These are phyloP conservation scores for Pythium vanterpoolii DNA, from an alignment of 352 stramenopile genomes.

Conservation along the genomic window DNA sequence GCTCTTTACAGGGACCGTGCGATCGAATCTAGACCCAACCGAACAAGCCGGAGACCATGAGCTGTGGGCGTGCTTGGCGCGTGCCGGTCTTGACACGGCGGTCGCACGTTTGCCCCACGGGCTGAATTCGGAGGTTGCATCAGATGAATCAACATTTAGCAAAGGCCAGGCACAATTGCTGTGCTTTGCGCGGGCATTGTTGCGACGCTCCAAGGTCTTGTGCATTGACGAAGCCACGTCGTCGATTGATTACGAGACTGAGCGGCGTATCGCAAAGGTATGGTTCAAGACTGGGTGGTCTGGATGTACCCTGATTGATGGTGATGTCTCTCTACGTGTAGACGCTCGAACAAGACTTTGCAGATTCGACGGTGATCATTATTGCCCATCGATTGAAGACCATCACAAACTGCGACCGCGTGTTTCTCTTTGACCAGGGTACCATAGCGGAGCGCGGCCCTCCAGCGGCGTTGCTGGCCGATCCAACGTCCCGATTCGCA, in stretches of 20 bases:
- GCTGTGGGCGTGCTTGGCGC: conserved; percentile 54
- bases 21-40: conserved; percentile 82
- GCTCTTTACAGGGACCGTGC: conserved; percentile 79
- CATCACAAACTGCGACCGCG: conserved; percentile 92
- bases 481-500: conserved; percentile 44
- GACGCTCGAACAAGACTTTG: conserved; percentile 92
- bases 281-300: neutral
- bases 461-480: conserved; percentile 30
- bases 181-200: conserved; percentile 70
- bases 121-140: conserved; percentile 47
- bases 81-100: conserved; percentile 42
- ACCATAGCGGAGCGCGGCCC: conserved; percentile 46
- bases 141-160: conserved; percentile 53
- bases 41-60: conserved; percentile 35
- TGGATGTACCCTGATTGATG: neutral
- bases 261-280: conserved; percentile 73
- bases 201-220: conserved; percentile 91
- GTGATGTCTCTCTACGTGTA: conserved; percentile 17
- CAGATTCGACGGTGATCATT: conserved; percentile 92
- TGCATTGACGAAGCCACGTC: conserved; percentile 92
- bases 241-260: conserved; percentile 89
- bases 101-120: conserved; percentile 43
- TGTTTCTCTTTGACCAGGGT: conserved; percentile 65
- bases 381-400: conserved; percentile 97
- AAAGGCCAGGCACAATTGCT: conserved; percentile 75